Percentiles rank a stretch among this genome's conserved stretches.
Conservation (phyloP, 2,329 filamentous ascomycete genomes). For the Epicoccum nigrum region DNA sequence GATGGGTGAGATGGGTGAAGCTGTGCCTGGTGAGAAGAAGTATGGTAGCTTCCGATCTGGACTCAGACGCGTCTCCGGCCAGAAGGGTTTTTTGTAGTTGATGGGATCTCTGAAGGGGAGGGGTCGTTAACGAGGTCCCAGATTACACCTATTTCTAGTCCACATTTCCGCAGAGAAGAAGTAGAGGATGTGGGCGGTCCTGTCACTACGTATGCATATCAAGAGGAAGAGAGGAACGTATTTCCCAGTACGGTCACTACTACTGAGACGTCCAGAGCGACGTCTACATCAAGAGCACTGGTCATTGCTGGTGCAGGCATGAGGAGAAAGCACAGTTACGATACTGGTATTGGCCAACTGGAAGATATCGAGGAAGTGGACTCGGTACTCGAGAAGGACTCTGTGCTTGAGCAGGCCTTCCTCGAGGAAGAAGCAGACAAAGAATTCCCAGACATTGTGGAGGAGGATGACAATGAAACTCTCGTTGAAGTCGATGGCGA, state of each 20-base stretch:
- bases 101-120: slow-evolving; percentile 40
- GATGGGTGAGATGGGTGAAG: slow-evolving; percentile 44
- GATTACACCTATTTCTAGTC: slow-evolving; percentile 26
- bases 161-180: slow-evolving; percentile 39
- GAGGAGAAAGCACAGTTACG: slow-evolving; percentile 16
- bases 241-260: slow-evolving; percentile 8
- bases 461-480: slow-evolving; percentile 11
- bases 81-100: slow-evolving; percentile 59
- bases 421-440: slow-evolving; percentile 13
- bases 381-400: slow-evolving; percentile 15
- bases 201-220: slow-evolving; percentile 10
- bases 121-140: slow-evolving; percentile 39
- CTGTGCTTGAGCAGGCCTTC: slow-evolving; percentile 24
- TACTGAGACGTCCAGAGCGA: not conserved
- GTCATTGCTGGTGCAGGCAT: slow-evolving; percentile 13
- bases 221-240: slow-evolving; percentile 7
- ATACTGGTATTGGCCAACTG: slow-evolving; percentile 5
- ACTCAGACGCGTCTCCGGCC: slow-evolving; percentile 53
- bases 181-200: slow-evolving; percentile 28
- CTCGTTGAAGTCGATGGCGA: slow-evolving; percentile 20
- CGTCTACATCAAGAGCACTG: slow-evolving; percentile 4
- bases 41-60: slow-evolving; percentile 39
- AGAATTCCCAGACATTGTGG: not conserved
- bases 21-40: slow-evolving; percentile 40
- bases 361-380: slow-evolving; percentile 13